Conservation (phyloP, 805 yeast genomes). For the Jamesozyma rosinii region DNA sequence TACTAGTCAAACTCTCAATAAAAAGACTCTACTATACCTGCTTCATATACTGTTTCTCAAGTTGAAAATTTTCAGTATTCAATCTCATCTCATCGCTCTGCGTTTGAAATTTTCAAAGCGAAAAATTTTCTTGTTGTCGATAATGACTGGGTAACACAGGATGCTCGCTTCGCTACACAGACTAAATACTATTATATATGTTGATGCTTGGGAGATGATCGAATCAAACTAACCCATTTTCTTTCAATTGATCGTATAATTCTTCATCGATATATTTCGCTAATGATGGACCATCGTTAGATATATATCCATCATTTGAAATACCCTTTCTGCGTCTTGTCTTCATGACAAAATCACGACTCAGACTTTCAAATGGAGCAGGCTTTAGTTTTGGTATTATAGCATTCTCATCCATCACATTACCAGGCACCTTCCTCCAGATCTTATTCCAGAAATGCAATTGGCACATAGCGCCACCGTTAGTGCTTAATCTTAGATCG, state of each 20-base stretch:
- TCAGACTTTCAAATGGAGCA: constrained; percentile 58
- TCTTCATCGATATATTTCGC: constrained; percentile 58
- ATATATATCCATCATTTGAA: constrained; percentile 43
- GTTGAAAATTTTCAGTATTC: constrained; percentile 4
- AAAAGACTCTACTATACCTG: too few species aligned
- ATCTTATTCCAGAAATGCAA: constrained; percentile 44
- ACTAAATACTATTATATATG: too few species aligned
- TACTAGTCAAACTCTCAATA: background rate
- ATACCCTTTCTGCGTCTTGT: constrained; percentile 85
- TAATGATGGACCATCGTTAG: constrained; percentile 33
- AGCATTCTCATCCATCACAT: constrained; percentile 67
- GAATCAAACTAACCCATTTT: constrained; percentile 34
- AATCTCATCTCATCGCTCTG: constrained; percentile 20
- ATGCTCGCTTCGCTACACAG: too few species aligned
- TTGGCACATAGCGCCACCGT: constrained; percentile 68
- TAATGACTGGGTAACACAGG: background rate
- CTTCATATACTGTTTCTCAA: background rate
- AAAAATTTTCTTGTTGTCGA: background rate
- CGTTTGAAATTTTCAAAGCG: background rate
- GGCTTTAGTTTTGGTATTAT: constrained; percentile 64
- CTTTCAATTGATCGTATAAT: constrained; percentile 44
- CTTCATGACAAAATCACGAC: constrained; percentile 83
- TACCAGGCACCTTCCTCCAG: constrained; percentile 84
- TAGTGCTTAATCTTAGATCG: constrained; percentile 67
- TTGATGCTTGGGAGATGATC: too few species aligned